Evolutionary conservation across 2,329 filamentous ascomycete genomes (phyloP).

Genomic region (Ophiostoma piceae): DNA sequence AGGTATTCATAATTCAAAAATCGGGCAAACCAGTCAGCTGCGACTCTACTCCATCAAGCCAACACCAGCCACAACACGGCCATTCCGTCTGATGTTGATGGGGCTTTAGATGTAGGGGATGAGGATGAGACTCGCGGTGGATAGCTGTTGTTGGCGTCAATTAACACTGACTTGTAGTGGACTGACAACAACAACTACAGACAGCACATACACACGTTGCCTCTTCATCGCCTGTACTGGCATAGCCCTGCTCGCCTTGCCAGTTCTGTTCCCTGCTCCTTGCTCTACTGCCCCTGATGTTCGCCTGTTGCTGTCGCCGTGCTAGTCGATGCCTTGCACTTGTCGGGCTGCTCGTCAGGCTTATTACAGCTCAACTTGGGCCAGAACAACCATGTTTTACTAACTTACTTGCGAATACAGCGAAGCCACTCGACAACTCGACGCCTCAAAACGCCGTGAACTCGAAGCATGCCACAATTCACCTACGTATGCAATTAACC

Average conservation of each 20-base stretch:
- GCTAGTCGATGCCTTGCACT: not conserved
- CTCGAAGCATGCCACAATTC: not conserved
- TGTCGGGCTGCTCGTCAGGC: not conserved
- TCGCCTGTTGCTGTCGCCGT: too few relatives aligned
- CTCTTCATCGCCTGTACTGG: not conserved
- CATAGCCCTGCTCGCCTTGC: conserved; percentile 8
- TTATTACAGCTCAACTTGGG: not conserved
- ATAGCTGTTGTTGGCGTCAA: not conserved
- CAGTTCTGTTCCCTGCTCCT: not conserved
- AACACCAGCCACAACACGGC: conserved; percentile 2
- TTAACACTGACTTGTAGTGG: not conserved
- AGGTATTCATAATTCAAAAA: not conserved
- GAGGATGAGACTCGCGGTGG: not conserved
- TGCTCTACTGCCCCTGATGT: too few relatives aligned
- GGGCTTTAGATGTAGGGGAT: not conserved
- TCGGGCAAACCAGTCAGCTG: not conserved
- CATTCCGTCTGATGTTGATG: not conserved
- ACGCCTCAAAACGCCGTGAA: not conserved
- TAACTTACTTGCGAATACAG: not conserved
- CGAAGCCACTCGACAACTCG: not conserved
- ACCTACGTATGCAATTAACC: not conserved
- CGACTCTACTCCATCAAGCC: not conserved
- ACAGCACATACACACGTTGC: not conserved
- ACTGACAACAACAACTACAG: not conserved
- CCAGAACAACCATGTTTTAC: not conserved